Percentiles rank a stretch among this genome's conserved stretches.
phyloP scores from a whole-genome alignment of 1,284 basidiomycete genomes.

The Macrocystidia cucumis region DNA sequence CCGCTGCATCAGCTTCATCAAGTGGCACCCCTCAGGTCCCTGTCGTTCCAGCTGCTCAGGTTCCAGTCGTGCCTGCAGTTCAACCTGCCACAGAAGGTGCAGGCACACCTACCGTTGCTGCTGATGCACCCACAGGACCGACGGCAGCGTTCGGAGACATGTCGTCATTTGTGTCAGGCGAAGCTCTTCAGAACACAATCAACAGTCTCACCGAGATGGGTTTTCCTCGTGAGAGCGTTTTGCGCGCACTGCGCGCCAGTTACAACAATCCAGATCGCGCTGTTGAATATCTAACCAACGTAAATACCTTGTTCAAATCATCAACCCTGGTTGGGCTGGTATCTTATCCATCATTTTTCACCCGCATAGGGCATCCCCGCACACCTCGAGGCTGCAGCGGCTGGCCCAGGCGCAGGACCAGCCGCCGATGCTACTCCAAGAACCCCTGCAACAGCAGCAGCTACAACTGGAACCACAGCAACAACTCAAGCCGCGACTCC shows the following conservation, averaged over 20 bases:
- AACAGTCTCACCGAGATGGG: slow-evolving; percentile 92
- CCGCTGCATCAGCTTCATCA: slow-evolving; percentile 14
- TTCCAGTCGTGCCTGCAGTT: too few relatives aligned
- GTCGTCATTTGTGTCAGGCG: slow-evolving; percentile 66
- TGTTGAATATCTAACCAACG: slow-evolving; percentile 94
- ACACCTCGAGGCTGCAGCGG: slow-evolving; percentile 49
- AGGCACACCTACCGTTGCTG: too few relatives aligned
- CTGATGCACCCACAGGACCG: slow-evolving; percentile 25
- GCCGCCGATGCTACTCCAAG: slow-evolving; percentile 20
- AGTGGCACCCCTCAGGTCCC: too few relatives aligned
- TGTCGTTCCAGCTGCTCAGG: too few relatives aligned
- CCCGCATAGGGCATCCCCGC: slow-evolving; percentile 69
- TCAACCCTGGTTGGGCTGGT: slow-evolving; percentile 1
- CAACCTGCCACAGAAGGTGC: too few relatives aligned
- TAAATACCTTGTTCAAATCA: slow-evolving; percentile 31
- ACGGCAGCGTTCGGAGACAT: slow-evolving; percentile 37
- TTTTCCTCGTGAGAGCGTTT: slow-evolving; percentile 81
- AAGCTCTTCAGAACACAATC: slow-evolving; percentile 69
- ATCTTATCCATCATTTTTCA: slow-evolving; percentile 4
- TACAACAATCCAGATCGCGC: slow-evolving; percentile 99
- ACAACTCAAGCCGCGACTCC: slow-evolving; percentile 22
- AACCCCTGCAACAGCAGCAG: slow-evolving; percentile 25
- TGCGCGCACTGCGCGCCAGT: slow-evolving; percentile 85
- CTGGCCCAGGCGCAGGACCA: slow-evolving; percentile 27
- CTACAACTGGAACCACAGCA: slow-evolving; percentile 28